These are phyloP conservation scores for Medicago arabica DNA, from an alignment of 306 rosid genomes.

Conservation along the genomic window DNA sequence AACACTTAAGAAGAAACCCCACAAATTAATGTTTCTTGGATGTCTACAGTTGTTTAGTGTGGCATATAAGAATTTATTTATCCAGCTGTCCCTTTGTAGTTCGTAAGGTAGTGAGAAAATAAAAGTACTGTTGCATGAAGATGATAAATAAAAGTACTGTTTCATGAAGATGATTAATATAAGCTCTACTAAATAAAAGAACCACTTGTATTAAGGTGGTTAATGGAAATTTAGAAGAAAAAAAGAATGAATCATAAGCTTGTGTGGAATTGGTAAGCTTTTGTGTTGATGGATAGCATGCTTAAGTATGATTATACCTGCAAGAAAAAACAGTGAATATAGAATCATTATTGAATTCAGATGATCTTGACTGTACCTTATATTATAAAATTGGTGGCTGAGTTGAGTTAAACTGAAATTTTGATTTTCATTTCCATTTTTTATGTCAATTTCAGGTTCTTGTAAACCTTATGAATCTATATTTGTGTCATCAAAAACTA, in stretches of 20 bases:
- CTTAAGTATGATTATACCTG: slow-evolving; percentile 6
- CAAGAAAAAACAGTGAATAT: slow-evolving; percentile 22
- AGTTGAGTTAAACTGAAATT: slow-evolving; percentile 7
- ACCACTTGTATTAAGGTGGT: neutral
- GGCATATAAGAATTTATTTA: slow-evolving; percentile 20
- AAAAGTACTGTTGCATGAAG: neutral
- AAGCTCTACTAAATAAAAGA: slow-evolving; percentile 12
- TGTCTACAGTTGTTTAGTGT: slow-evolving; percentile 16
- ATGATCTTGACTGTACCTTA: slow-evolving; percentile 14
- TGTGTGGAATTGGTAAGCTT: neutral
- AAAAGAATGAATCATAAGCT: slow-evolving; percentile 4
- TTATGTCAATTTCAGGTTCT: slow-evolving; percentile 69
- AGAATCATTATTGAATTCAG: slow-evolving; percentile 14
- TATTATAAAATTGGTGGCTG: slow-evolving; percentile 10
- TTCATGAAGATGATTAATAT: slow-evolving; percentile 30
- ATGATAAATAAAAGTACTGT: slow-evolving; percentile 23
- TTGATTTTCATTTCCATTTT: slow-evolving; percentile 4
- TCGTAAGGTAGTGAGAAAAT: too few species aligned
- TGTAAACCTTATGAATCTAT: slow-evolving; percentile 79
- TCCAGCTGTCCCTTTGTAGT: slow-evolving; percentile 9
- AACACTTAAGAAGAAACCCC: slow-evolving; percentile 20
- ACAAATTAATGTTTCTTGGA: slow-evolving; percentile 29
- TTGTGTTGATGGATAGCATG: neutral
- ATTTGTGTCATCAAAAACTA: slow-evolving; percentile 71
- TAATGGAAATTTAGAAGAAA: slow-evolving; percentile 20